Evolutionary conservation across 2,329 filamentous ascomycete genomes (phyloP).

Genomic region (Neurospora sp.): DNA sequence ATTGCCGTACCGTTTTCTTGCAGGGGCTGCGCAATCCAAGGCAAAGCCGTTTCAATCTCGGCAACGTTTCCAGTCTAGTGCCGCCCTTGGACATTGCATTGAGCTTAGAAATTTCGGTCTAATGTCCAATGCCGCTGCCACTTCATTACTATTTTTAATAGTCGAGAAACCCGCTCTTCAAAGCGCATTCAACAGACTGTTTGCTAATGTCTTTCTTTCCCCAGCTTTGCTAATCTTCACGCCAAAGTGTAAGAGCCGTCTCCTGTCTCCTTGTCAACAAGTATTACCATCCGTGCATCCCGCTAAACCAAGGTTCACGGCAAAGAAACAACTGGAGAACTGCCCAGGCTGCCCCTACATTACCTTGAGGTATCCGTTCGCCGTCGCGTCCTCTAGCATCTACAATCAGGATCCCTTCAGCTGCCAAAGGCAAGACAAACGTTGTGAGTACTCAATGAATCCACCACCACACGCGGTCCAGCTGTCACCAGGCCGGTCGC

Average conservation of each 20-base stretch:
- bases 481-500: neutral
- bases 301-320: neutral
- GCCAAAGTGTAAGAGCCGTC: neutral
- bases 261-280: neutral
- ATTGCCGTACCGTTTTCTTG: neutral
- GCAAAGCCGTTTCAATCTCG: conserved; percentile 28
- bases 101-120: conserved; percentile 22
- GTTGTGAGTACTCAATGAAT: neutral
- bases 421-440: neutral
- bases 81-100: conserved; percentile 27
- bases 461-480: neutral
- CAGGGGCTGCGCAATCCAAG: conserved; percentile 17
- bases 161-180: conserved; percentile 8
- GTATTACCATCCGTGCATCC: neutral
- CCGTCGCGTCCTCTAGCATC: neutral
- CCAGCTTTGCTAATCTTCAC: neutral
- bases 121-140: conserved; percentile 21
- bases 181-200: conserved; percentile 1
- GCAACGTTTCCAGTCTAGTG: conserved; percentile 29
- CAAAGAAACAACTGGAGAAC: neutral
- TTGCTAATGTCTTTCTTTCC: neutral
- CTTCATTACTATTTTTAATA: conserved; percentile 19
- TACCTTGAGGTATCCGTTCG: neutral
- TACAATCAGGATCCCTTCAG: neutral
- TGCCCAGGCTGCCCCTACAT: neutral